Evolutionary conservation across 2,329 filamentous ascomycete species (phyloP).

Genomic region (Remersonia thermophila): DNA sequence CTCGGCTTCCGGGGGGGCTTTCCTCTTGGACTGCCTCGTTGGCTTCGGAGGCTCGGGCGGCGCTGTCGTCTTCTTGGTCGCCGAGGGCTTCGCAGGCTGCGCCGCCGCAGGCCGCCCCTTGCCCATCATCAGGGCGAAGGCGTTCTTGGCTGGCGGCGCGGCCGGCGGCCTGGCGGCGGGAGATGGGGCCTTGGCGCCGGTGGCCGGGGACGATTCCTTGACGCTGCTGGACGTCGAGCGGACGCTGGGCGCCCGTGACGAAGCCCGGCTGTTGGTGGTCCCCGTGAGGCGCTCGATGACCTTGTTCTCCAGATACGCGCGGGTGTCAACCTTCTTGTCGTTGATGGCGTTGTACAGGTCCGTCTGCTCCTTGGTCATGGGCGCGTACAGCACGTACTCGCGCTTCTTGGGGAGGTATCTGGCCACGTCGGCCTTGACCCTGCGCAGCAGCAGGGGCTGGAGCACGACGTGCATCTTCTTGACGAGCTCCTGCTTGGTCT

Average conservation of each 20-base stretch:
- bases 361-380: constrained; percentile 79
- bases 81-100: constrained; percentile 12
- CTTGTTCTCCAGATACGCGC: constrained; percentile 74
- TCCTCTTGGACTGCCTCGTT: constrained; percentile 22
- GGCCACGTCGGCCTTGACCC: constrained; percentile 89
- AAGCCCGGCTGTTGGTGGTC: constrained; percentile 32
- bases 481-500: constrained; percentile 63
- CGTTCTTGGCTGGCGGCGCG: constrained; percentile 26
- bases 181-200: constrained; percentile 6
- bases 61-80: constrained; percentile 5
- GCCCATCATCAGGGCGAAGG: constrained; percentile 43
- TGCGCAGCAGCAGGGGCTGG: constrained; percentile 76
- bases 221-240: constrained; percentile 29
- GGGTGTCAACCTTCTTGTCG: constrained; percentile 45
- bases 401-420: constrained; percentile 87
- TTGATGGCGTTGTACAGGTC: constrained; percentile 65
- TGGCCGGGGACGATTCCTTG: constrained; percentile 24
- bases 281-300: constrained; percentile 51
- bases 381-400: constrained; percentile 90
- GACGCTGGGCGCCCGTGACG: constrained; percentile 23
- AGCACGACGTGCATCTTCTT: constrained; percentile 86
- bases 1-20: constrained; percentile 23
- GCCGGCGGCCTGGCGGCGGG: constrained; percentile 20
- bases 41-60: constrained; percentile 13
- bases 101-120: constrained; percentile 18